A percentile compares a stretch with the other conserved stretches of the same genome.
Evolutionary conservation across 192 early-diverging fungal genomes (phyloP).

Genomic region (Coemansia sp.): DNA sequence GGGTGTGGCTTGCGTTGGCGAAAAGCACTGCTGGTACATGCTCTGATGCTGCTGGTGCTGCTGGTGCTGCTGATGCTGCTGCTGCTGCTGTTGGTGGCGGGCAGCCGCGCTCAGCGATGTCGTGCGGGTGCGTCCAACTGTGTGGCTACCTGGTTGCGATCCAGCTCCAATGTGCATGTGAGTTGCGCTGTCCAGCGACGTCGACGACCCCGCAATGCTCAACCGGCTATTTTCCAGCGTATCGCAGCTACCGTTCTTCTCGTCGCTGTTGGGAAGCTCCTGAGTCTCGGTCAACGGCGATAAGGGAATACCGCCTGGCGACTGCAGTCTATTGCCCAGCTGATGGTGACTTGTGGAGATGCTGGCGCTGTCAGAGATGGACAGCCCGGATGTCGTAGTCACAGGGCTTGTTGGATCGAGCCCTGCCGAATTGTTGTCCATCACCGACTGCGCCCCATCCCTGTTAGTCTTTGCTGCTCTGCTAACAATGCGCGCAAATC

Average conservation of each 20-base stretch:
- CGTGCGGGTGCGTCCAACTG: conserved; percentile 19
- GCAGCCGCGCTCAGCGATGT: conserved; percentile 31
- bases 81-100: conserved; percentile 17
- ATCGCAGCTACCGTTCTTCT: conserved; percentile 13
- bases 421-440: background rate
- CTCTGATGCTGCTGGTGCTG: conserved; percentile 10
- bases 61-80: conserved; percentile 13
- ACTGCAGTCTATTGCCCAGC: background rate
- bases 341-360: conserved; percentile 20
- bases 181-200: conserved; percentile 1
- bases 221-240: conserved; percentile 14
- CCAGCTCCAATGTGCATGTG: background rate
- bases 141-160: background rate
- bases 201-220: background rate
- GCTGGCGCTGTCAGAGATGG: conserved; percentile 15
- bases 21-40: conserved; percentile 19
- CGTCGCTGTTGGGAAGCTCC: conserved; percentile 14
- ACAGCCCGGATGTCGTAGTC: background rate
- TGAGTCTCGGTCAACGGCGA: conserved; percentile 51
- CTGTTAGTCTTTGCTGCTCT: background rate
- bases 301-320: conserved; percentile 8
- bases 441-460: background rate
- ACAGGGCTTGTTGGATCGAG: background rate
- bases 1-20: background rate
- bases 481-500: background rate